Base-by-base conservation (phyloP, 306 rosid species). In the Begonia fuchsioides region DNA sequence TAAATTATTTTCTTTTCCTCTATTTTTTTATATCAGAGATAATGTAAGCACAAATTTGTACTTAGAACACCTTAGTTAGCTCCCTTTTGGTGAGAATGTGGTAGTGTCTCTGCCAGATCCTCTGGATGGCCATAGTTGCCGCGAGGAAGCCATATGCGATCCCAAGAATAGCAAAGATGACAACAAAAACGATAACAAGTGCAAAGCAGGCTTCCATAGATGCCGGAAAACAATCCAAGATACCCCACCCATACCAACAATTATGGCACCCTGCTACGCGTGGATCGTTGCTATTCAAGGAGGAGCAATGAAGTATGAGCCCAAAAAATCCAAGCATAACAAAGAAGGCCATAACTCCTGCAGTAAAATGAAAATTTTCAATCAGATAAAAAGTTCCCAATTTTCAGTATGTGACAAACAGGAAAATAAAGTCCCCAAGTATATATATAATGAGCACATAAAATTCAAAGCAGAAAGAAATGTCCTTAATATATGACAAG, bases 171-270 rank as follows among this genome's bases (percentile, higher is more conserved):
- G 93, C 98, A 72, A 92, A 92, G 71, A 92, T 83, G 53, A 92
- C 83, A 12, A 92, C 94, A 9, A 92, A 92, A 61, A 92, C 96
- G 43, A 92, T 61, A 53, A 92, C 87, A 17, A 92, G 70, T 44
- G 94, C 94, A 67, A 92, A 92, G 72, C 98, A 92, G 5, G 96
- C 98, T 68, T 92, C 98, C 98, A 92, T 82, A 35, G 98, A 92
- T n/a, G 94, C 98, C 8, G 98, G 98, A 62, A 92, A 92, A 76
- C 98, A 92, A 73, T 92, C 98, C 76, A 92, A 68, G 51, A 92
- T 82, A 60, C 98, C 98, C 96, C 96, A 92, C 15, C 98, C 98
- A 45, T 92, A 92, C 61, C 98, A 92, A 69, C 98, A 92, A 70
- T 92, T 92, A 62, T 92, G 98, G 78, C 96, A 92, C 40, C 98